A percentile compares a stretch with the other conserved stretches of the same genome.
phyloP scores from a whole-genome alignment of 257 asterid species.

The Echium plantagineum region DNA sequence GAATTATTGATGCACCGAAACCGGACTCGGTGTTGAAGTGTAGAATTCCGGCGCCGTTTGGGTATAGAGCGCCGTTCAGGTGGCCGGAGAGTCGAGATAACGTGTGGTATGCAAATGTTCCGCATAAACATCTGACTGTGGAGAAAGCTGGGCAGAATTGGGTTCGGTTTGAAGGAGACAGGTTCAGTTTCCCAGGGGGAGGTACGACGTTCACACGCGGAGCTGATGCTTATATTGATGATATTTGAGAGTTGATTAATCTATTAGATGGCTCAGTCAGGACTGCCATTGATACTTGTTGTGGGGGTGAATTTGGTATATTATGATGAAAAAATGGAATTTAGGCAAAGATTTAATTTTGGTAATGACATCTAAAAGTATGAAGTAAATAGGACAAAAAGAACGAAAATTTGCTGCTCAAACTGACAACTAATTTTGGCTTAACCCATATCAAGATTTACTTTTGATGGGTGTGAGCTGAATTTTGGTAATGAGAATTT shows the following conservation, averaged over 20 bases:
- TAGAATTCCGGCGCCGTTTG: conserved; percentile 76
- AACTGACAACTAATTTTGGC: too few relatives aligned
- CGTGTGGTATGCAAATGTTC: conserved; percentile 89
- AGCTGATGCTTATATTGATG: conserved; percentile 77
- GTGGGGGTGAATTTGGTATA: too few relatives aligned
- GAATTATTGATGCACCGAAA: too few relatives aligned
- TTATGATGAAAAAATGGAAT: too few relatives aligned
- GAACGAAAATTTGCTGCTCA: too few relatives aligned
- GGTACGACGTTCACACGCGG: conserved; percentile 99
- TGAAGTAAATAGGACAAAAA: too few relatives aligned
- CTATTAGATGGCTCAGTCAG: conserved; percentile 56
- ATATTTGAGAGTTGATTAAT: conserved; percentile 60
- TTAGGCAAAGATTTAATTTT: too few relatives aligned
- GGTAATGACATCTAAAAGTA: too few relatives aligned
- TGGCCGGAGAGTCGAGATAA: conserved; percentile 85
- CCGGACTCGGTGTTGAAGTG: too few relatives aligned
- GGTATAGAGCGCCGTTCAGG: conserved; percentile 61
- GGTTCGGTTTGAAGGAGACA: conserved; percentile 77
- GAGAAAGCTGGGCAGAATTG: conserved; percentile 96
- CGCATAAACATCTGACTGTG: conserved; percentile 88
- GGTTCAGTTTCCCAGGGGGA: conserved; percentile 89
- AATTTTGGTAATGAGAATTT: too few relatives aligned
- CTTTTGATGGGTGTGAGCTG: too few relatives aligned
- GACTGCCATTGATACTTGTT: conserved; percentile 93
- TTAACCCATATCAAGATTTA: too few relatives aligned